Conservation (phyloP, 805 yeast species). For the Sugiyamaella floridensis region DNA sequence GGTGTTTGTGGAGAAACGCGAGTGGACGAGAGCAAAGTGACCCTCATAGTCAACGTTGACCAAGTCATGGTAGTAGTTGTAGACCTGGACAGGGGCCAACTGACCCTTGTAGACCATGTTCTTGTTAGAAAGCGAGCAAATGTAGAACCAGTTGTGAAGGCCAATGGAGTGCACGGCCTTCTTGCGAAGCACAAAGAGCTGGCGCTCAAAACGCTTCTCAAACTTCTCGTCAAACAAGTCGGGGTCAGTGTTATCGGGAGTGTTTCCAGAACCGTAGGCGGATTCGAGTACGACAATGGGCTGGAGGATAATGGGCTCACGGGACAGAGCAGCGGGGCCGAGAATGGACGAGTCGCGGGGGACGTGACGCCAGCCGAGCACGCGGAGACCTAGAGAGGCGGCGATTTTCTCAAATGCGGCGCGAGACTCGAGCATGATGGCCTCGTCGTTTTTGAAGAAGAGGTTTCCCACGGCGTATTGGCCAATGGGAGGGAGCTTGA, state of each 20-base stretch:
- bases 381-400: slow-evolving; percentile 62
- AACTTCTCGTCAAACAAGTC: slow-evolving; percentile 51
- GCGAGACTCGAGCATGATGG: slow-evolving; percentile 61
- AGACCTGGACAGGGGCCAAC: slow-evolving; percentile 92
- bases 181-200: slow-evolving; percentile 78
- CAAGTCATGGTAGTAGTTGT: slow-evolving; percentile 88
- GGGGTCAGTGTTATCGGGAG: slow-evolving; percentile 29
- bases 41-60: slow-evolving; percentile 88
- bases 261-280: slow-evolving; percentile 36
- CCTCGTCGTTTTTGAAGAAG: slow-evolving; percentile 80
- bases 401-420: slow-evolving; percentile 80
- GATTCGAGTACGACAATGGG: slow-evolving; percentile 77
- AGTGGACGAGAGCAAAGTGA: slow-evolving; percentile 93
- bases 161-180: slow-evolving; percentile 88
- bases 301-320: slow-evolving; percentile 88
- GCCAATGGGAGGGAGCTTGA: slow-evolving; percentile 67
- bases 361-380: slow-evolving; percentile 90
- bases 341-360: slow-evolving; percentile 91
- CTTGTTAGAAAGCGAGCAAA: slow-evolving; percentile 81
- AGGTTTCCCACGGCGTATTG: slow-evolving; percentile 94
- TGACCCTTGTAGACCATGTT: slow-evolving; percentile 97
- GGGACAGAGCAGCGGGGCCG: slow-evolving; percentile 89
- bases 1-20: slow-evolving; percentile 95
- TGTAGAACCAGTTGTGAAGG: slow-evolving; percentile 94
- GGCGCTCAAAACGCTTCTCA: slow-evolving; percentile 69